Evolutionary conservation across 2,329 filamentous ascomycete species (phyloP).

Genomic region (Calonectria multiphialidica): DNA sequence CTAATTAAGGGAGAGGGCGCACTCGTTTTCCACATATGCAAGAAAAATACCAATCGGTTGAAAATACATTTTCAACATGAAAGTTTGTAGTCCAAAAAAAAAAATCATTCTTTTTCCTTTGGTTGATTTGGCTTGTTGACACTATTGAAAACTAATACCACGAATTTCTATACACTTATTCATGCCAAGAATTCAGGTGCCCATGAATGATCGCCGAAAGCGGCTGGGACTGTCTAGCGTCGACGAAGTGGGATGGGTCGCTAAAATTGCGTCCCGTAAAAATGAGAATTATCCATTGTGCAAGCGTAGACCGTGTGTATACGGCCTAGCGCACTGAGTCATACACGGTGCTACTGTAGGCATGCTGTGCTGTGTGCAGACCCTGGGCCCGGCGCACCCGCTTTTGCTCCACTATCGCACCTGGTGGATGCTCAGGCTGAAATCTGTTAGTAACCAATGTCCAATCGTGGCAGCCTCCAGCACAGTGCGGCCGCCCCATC

Average conservation of each 20-base stretch:
- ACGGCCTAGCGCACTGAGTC: background rate
- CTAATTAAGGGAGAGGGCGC: background rate
- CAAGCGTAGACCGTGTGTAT: background rate
- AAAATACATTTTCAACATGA: background rate
- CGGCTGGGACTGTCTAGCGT: background rate
- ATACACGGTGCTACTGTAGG: background rate
- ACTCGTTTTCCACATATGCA: background rate
- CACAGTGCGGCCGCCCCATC: conserved; percentile 32
- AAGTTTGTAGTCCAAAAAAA: background rate
- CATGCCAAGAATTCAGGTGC: background rate
- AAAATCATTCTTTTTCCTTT: no score
- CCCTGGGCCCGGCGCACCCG: background rate
- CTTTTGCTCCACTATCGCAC: conserved; percentile 26
- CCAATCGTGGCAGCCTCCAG: conserved; percentile 29
- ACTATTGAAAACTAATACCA: background rate
- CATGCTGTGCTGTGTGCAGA: background rate
- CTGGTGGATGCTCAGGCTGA: conserved; percentile 20
- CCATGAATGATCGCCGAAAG: conserved; percentile 3
- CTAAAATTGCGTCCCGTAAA: conserved; percentile 9
- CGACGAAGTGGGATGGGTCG: background rate
- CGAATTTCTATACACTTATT: background rate
- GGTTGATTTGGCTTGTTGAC: no score
- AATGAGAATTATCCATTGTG: background rate
- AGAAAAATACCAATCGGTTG: background rate
- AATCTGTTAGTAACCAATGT: conserved; percentile 31